phyloP scores from a whole-genome alignment of 2,329 filamentous ascomycete species.

The Colletotrichum sp. region DNA sequence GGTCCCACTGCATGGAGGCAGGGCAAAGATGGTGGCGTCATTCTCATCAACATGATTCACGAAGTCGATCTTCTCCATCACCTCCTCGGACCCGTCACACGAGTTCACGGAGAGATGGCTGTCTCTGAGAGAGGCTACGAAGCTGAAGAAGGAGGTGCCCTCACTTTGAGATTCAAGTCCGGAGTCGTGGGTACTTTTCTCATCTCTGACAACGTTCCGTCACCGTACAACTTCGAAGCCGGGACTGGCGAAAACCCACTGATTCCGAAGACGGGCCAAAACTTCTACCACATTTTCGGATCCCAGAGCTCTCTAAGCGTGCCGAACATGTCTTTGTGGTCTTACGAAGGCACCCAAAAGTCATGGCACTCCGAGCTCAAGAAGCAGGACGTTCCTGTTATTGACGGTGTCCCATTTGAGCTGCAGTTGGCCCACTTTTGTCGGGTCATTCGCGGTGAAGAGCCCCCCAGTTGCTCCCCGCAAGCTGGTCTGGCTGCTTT shows the following conservation, averaged over 20 bases:
- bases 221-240: conserved; percentile 59
- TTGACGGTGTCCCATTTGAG: conserved; percentile 49
- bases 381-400: conserved; percentile 29
- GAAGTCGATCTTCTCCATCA: conserved; percentile 64
- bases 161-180: conserved; percentile 56
- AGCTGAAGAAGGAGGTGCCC: conserved; percentile 61
- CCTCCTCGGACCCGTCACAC: conserved; percentile 56
- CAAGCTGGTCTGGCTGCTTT: conserved; percentile 56
- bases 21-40: conserved; percentile 44
- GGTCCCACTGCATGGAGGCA: conserved; percentile 45
- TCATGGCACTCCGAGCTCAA: conserved; percentile 45
- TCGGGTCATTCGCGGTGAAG: conserved; percentile 47
- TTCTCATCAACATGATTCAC: conserved; percentile 66
- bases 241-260: conserved; percentile 64
- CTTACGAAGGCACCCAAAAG: conserved; percentile 43
- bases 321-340: conserved; percentile 56
- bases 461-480: conserved; percentile 50
- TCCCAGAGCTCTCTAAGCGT: conserved; percentile 56
- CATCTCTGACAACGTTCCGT: conserved; percentile 55
- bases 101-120: conserved; percentile 55
- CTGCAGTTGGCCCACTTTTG: conserved; percentile 57
- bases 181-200: conserved; percentile 64
- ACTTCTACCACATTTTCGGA: conserved; percentile 62
- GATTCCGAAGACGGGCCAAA: conserved; percentile 46
- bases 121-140: conserved; percentile 47